These are phyloP conservation scores for Fusarium goolgardi DNA, from an alignment of 2,329 filamentous ascomycete genomes.

Conservation along the genomic window DNA sequence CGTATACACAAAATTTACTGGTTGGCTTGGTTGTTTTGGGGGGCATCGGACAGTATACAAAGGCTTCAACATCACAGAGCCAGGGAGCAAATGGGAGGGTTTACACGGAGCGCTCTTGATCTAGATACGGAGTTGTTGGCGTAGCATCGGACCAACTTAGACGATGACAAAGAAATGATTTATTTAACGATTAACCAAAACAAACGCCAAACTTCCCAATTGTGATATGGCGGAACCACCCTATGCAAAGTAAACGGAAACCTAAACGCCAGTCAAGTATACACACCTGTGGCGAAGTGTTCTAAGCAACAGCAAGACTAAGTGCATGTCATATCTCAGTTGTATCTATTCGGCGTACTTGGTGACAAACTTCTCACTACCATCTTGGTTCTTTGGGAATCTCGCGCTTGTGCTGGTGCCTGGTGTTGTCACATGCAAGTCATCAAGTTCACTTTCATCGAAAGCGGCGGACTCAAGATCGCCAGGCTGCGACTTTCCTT, in stretches of 20 bases:
- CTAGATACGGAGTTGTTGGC: conserved; percentile 44
- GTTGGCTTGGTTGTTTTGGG: conserved; percentile 33
- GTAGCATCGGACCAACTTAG: conserved; percentile 39
- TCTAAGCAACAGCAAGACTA: background rate
- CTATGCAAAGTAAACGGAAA: conserved; percentile 30
- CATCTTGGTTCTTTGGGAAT: conserved; percentile 69
- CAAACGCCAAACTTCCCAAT: conserved; percentile 38
- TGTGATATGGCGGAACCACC: conserved; percentile 28
- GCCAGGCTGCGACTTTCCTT: conserved; percentile 58
- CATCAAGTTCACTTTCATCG: conserved; percentile 73
- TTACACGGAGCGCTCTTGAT: conserved; percentile 44
- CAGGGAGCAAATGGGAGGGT: conserved; percentile 34
- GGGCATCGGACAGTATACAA: conserved; percentile 38
- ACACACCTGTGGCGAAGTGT: conserved; percentile 4
- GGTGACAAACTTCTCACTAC: conserved; percentile 50
- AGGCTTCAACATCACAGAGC: conserved; percentile 25
- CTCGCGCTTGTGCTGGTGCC: conserved; percentile 57
- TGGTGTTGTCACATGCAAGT: conserved; percentile 65
- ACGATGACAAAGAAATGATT: conserved; percentile 40
- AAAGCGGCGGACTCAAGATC: conserved; percentile 74
- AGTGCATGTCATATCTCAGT: background rate
- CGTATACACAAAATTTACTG: conserved; percentile 42
- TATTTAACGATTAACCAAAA: conserved; percentile 22
- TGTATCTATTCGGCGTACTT: conserved; percentile 32
- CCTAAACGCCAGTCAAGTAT: conserved; percentile 30